Evolutionary conservation across 306 rosid species (phyloP).

Genomic region (Oxytropis ochrocephala): DNA sequence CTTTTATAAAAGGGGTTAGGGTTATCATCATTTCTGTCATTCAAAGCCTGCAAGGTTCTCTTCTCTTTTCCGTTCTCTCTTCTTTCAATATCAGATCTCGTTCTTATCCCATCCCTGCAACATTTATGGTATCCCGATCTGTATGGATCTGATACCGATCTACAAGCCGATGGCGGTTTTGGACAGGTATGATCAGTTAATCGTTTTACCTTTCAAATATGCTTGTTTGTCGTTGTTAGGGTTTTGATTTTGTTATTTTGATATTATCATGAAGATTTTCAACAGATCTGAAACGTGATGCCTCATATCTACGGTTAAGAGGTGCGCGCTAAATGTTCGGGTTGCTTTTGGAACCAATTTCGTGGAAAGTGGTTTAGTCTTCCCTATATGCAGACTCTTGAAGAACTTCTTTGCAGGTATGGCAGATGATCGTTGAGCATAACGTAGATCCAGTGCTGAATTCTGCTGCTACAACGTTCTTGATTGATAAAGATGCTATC

Average conservation of each 20-base stretch:
- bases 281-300: too few species aligned
- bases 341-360: background rate
- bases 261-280: background rate
- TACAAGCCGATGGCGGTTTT: background rate
- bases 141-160: constrained; percentile 22
- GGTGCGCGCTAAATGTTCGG: background rate
- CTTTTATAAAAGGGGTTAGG: constrained; percentile 18
- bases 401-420: too few species aligned
- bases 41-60: background rate
- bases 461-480: too few species aligned
- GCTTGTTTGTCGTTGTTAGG: background rate
- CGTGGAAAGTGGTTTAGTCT: background rate
- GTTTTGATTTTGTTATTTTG: background rate
- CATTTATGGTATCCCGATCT: background rate
- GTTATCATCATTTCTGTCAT: background rate
- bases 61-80: rapidly evolving
- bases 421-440: too few species aligned
- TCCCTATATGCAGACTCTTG: too few species aligned
- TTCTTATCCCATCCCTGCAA: rapidly evolving
- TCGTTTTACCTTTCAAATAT: background rate
- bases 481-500: too few species aligned
- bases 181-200: background rate
- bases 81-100: background rate
- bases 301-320: too few species aligned
- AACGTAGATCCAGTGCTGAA: too few species aligned